Conservation (phyloP, 176 grass and related monocot species). For the Poa annua region DNA sequence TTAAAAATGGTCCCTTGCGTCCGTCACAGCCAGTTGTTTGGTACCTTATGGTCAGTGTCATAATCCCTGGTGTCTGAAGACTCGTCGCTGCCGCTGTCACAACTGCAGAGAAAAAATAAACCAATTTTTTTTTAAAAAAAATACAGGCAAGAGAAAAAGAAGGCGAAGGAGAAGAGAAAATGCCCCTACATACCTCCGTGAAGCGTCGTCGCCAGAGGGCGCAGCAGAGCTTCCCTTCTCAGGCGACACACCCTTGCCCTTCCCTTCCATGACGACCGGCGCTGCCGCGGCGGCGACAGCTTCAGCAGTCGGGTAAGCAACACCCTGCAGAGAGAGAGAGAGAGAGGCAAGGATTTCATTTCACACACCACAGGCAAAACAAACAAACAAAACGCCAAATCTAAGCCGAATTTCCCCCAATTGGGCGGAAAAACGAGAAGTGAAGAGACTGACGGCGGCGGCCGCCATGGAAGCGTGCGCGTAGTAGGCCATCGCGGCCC, state of each 20-base stretch:
- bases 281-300: slow-evolving; percentile 45
- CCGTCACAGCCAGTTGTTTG: slow-evolving; percentile 34
- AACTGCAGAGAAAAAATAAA: slow-evolving; percentile 45
- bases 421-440: neutral
- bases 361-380: neutral
- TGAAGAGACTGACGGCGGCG: slow-evolving; percentile 55
- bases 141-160: neutral
- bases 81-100: slow-evolving; percentile 70
- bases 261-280: slow-evolving; percentile 45
- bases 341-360: slow-evolving; percentile 30
- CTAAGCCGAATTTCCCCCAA: slow-evolving; percentile 12
- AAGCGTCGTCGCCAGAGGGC: slow-evolving; percentile 63
- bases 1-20: slow-evolving; percentile 43
- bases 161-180: neutral
- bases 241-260: slow-evolving; percentile 59
- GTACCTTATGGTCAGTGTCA: slow-evolving; percentile 73
- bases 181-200: slow-evolving; percentile 48
- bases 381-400: slow-evolving; percentile 32
- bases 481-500: slow-evolving; percentile 75
- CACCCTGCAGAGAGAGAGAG: slow-evolving; percentile 31
- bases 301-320: slow-evolving; percentile 64
- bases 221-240: slow-evolving; percentile 63
- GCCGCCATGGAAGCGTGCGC: slow-evolving; percentile 83
- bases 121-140: neutral
- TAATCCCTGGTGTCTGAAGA: slow-evolving; percentile 80